These are phyloP conservation scores for Chaetomium tenue DNA, from an alignment of 495 filamentous ascomycete genomes.

Conservation along the genomic window DNA sequence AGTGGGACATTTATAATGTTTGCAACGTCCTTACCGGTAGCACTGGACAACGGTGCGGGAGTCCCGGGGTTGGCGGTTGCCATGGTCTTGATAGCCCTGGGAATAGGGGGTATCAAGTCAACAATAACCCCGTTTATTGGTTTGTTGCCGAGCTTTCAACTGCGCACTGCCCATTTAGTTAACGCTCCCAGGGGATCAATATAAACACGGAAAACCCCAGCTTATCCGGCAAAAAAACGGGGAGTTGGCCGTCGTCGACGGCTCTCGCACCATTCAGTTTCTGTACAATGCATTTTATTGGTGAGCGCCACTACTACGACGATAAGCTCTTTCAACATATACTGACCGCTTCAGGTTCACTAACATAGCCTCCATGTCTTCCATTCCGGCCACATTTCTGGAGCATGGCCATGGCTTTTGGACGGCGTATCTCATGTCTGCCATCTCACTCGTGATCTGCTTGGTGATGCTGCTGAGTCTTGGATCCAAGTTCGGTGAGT, in stretches of 20 bases:
- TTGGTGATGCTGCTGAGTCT: slow-evolving; percentile 10
- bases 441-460: slow-evolving; percentile 37
- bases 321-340: background rate
- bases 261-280: slow-evolving; percentile 47
- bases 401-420: slow-evolving; percentile 50
- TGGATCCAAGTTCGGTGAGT: slow-evolving; percentile 27
- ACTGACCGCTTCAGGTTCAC: slow-evolving; percentile 35
- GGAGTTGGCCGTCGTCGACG: slow-evolving; percentile 44
- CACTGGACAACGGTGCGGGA: slow-evolving; percentile 49
- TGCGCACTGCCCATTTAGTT: background rate
- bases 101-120: slow-evolving; percentile 54
- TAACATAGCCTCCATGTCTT: slow-evolving; percentile 50
- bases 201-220: slow-evolving; percentile 35
- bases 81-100: slow-evolving; percentile 51
- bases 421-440: slow-evolving; percentile 48
- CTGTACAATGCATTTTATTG: slow-evolving; percentile 55
- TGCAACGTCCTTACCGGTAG: slow-evolving; percentile 48
- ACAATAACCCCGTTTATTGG: slow-evolving; percentile 51
- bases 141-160: background rate
- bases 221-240: slow-evolving; percentile 39
- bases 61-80: slow-evolving; percentile 40
- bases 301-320: slow-evolving; percentile 30
- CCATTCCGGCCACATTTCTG: slow-evolving; percentile 47
- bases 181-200: slow-evolving; percentile 40
- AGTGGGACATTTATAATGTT: slow-evolving; percentile 50